Conservation (phyloP, 768 basidiomycete genomes). For the Lactarius indigo region DNA sequence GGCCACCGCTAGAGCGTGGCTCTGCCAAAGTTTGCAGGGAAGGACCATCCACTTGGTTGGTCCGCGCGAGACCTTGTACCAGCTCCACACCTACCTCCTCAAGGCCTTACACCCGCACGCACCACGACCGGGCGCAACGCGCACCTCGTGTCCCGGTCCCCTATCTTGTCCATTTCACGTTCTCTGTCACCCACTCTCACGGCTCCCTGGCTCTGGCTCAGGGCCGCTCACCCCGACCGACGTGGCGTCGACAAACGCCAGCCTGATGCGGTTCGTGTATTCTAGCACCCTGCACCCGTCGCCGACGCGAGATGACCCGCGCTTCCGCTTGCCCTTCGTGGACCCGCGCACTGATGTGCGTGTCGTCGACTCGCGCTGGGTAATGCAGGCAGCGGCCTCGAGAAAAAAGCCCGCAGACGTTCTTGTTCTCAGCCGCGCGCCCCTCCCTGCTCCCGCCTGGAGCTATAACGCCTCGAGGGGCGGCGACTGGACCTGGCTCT, state of each 20-base stretch:
- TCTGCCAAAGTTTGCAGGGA: conserved; percentile 10
- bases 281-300: conserved; percentile 13
- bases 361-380: conserved; percentile 15
- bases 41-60: conserved; percentile 12
- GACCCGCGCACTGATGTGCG: conserved; percentile 23
- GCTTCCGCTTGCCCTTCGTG: conserved; percentile 1
- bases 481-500: conserved; percentile 17
- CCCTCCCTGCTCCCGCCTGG: conserved; percentile 22
- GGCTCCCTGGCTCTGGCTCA: neutral
- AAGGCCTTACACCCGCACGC: neutral
- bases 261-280: conserved; percentile 18
- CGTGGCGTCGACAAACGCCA: neutral
- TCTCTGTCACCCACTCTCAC: conserved; percentile 7
- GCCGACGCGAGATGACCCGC: neutral
- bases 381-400: neutral
- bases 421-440: conserved; percentile 17
- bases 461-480: conserved; percentile 13
- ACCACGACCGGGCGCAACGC: neutral
- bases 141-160: conserved; percentile 10
- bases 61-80: conserved; percentile 14
- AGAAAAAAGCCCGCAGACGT: neutral
- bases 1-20: neutral
- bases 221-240: conserved; percentile 1
- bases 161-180: conserved; percentile 16
- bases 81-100: conserved; percentile 17